A percentile compares a stretch with the other conserved stretches of the same genome.
Conservation (phyloP, 1,284 basidiomycete genomes). For the Melampsora abietis-canadensis region DNA sequence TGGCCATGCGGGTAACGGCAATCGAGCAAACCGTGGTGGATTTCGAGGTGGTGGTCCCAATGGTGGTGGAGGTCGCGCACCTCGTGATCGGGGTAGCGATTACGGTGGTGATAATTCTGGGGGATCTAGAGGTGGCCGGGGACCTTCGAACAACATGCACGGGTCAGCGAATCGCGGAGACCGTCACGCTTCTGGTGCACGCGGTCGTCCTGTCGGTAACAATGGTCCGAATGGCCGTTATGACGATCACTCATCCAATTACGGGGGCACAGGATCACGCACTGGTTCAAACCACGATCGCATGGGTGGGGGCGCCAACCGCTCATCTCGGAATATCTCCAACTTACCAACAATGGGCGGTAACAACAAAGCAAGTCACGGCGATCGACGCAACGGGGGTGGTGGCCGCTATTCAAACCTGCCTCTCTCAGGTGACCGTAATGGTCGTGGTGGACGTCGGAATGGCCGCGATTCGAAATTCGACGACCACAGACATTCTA, state of each 20-base stretch:
- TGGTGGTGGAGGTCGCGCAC: constrained; percentile 10
- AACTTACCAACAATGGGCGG: constrained; percentile 20
- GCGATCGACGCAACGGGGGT: constrained; percentile 20
- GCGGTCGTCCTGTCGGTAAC: not conserved
- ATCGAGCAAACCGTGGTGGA: constrained; percentile 18
- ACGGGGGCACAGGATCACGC: not conserved
- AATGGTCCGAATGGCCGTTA: not conserved
- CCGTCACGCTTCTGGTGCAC: constrained; percentile 14
- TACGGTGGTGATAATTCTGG: not conserved
- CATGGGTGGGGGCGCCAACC: constrained; percentile 11
- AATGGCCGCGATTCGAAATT: constrained; percentile 22
- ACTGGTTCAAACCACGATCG: constrained; percentile 9
- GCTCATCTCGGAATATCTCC: constrained; percentile 15
- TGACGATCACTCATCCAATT: constrained; percentile 7
- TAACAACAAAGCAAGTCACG: constrained; percentile 6
- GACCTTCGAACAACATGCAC: not conserved
- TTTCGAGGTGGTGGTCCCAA: constrained; percentile 13
- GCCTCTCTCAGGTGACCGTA: constrained; percentile 6
- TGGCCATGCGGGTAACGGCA: not conserved
- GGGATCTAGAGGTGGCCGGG: not conserved
- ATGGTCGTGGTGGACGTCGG: constrained; percentile 3
- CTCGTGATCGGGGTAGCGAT: constrained; percentile 15
- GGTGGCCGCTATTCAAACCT: constrained; percentile 15
- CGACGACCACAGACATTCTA: not conserved
- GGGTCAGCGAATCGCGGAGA: constrained; percentile 9